Evolutionary conservation across 495 filamentous ascomycete species (phyloP).

Genomic region (Lichenothelia convexa): DNA sequence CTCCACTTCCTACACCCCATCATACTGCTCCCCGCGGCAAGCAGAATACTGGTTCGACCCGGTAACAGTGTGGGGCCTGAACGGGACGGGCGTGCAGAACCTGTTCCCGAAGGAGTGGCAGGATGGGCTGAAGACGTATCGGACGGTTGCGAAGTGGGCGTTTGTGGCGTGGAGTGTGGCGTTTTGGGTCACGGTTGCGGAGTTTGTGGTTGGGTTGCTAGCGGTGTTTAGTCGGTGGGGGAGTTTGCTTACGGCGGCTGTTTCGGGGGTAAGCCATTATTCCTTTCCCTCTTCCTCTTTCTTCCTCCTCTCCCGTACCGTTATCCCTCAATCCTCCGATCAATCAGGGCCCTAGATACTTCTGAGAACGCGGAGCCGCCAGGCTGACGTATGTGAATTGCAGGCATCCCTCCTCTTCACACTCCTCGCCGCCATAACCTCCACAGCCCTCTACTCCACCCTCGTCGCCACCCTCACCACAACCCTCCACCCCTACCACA

Average conservation of each 20-base stretch:
- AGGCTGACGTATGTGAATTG: too few species aligned
- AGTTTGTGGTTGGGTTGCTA: conserved; percentile 50
- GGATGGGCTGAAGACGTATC: conserved; percentile 51
- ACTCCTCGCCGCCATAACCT: conserved; percentile 29
- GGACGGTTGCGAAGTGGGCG: conserved; percentile 61
- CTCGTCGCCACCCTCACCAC: conserved; percentile 43
- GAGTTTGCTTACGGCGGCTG: conserved; percentile 60
- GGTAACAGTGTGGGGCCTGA: conserved; percentile 40
- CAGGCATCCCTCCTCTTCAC: conserved; percentile 31
- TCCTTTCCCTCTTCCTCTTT: too few species aligned
- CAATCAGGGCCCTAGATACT: too few species aligned
- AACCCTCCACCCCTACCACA: conserved; percentile 45
- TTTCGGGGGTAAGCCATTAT: too few species aligned
- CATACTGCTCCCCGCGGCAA: conserved; percentile 37
- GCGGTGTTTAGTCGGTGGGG: conserved; percentile 52
- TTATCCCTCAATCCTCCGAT: too few species aligned
- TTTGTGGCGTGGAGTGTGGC: conserved; percentile 52
- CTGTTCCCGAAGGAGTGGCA: conserved; percentile 43
- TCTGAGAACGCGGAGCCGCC: too few species aligned
- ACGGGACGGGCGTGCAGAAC: conserved; percentile 17
- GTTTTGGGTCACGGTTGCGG: conserved; percentile 47
- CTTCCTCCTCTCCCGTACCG: conserved; percentile 26
- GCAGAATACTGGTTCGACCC: conserved; percentile 64
- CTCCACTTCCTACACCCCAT: conserved; percentile 30
- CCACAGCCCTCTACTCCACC: conserved; percentile 24